phyloP scores from a whole-genome alignment of 805 yeast genomes.

The Teunomyces aglyptinius region DNA sequence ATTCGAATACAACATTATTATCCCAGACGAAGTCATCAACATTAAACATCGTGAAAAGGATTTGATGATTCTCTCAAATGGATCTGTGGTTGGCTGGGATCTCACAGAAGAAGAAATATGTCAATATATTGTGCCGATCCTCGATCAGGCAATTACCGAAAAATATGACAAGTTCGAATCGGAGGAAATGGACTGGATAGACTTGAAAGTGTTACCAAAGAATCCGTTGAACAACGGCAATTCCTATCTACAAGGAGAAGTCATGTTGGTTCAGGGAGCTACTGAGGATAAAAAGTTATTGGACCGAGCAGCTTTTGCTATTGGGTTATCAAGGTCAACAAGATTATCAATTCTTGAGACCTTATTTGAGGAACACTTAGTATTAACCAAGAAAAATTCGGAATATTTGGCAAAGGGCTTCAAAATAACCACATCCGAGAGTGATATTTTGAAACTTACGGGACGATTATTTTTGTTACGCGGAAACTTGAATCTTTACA shows the following conservation, averaged over 20 bases:
- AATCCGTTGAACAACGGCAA: slow-evolving; percentile 24
- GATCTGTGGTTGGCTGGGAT: slow-evolving; percentile 85
- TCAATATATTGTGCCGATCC: slow-evolving; percentile 49
- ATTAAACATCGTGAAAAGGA: slow-evolving; percentile 46
- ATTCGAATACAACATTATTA: slow-evolving; percentile 23
- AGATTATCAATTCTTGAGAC: slow-evolving; percentile 77
- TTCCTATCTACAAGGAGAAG: slow-evolving; percentile 60
- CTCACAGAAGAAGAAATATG: slow-evolving; percentile 54
- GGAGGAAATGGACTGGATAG: slow-evolving; percentile 84
- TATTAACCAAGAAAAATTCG: slow-evolving; percentile 60
- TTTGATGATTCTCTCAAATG: slow-evolving; percentile 68
- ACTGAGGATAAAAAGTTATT: slow-evolving; percentile 48
- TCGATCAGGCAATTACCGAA: slow-evolving; percentile 43
- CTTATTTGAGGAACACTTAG: slow-evolving; percentile 66
- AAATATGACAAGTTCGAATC: slow-evolving; percentile 54
- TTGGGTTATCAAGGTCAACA: slow-evolving; percentile 84
- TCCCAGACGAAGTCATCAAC: slow-evolving; percentile 67
- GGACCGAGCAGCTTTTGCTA: slow-evolving; percentile 86
- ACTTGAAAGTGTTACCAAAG: slow-evolving; percentile 28
- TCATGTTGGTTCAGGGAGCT: slow-evolving; percentile 60
- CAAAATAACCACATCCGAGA: slow-evolving; percentile 42
- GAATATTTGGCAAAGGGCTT: slow-evolving; percentile 65
- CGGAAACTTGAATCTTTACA: slow-evolving; percentile 80
- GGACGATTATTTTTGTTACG: slow-evolving; percentile 74
- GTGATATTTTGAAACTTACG: slow-evolving; percentile 64